Evolutionary conservation across 1,139 yeast species (phyloP).

Genomic region (Kluyveromyces marxianus): DNA sequence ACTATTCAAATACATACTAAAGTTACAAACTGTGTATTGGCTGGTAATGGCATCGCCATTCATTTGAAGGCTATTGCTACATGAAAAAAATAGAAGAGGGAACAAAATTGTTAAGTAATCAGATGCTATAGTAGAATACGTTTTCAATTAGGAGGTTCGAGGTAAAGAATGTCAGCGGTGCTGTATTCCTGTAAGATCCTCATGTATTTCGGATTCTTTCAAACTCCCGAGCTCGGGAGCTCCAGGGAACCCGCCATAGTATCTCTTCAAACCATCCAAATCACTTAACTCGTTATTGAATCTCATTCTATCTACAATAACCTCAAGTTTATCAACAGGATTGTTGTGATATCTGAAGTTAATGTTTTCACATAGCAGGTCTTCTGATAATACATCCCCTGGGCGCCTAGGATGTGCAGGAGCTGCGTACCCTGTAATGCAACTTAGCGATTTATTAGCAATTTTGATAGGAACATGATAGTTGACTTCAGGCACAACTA

Average conservation of each 20-base stretch:
- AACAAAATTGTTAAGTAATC: too few species aligned
- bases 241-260: slow-evolving; percentile 51
- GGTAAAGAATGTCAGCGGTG: slow-evolving; percentile 1
- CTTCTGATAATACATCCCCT: slow-evolving; percentile 29
- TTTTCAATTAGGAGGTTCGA: too few species aligned
- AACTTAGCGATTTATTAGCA: slow-evolving; percentile 28
- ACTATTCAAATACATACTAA: not conserved
- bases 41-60: too few species aligned
- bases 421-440: slow-evolving; percentile 33
- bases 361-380: slow-evolving; percentile 28
- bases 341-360: slow-evolving; percentile 29
- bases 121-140: too few species aligned
- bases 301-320: slow-evolving; percentile 34
- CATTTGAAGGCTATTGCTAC: not conserved
- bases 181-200: slow-evolving; percentile 38
- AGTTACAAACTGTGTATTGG: not conserved
- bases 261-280: slow-evolving; percentile 46
- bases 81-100: not conserved
- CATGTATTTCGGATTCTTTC: slow-evolving; percentile 52
- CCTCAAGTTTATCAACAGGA: slow-evolving; percentile 32
- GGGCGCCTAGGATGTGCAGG: slow-evolving; percentile 27
- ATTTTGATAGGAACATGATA: slow-evolving; percentile 32
- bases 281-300: slow-evolving; percentile 48
- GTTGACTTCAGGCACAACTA: slow-evolving; percentile 44
- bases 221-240: slow-evolving; percentile 50